Conservation (phyloP, 164 flowering plant species). For the Magnolia changhungtana region DNA sequence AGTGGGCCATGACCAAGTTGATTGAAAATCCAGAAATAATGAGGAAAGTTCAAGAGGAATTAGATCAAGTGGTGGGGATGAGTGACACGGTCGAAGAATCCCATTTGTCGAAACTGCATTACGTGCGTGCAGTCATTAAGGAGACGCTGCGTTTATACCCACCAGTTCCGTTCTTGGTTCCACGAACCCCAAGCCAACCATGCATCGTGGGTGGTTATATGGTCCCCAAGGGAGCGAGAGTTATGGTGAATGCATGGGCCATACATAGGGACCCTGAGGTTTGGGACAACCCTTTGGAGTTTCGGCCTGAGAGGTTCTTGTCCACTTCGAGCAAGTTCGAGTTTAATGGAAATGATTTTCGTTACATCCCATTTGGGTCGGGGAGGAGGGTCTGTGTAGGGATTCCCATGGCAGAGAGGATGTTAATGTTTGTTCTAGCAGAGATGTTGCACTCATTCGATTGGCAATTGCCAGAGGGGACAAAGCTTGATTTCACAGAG, state of each 20-base stretch:
- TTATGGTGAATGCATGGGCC: slow-evolving; percentile 20
- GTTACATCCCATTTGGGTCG: slow-evolving; percentile 22
- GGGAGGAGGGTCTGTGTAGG: slow-evolving; percentile 24
- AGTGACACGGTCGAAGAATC: slow-evolving; percentile 16
- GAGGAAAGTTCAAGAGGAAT: slow-evolving; percentile 30
- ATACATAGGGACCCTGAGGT: slow-evolving; percentile 23
- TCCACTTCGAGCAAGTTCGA: background rate
- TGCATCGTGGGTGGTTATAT: slow-evolving; percentile 14
- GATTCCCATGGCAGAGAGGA: slow-evolving; percentile 20
- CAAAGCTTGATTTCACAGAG: slow-evolving; percentile 13
- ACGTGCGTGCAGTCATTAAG: slow-evolving; percentile 16
- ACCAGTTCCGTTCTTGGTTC: slow-evolving; percentile 10
- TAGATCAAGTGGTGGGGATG: slow-evolving; percentile 19
- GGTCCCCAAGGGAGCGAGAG: slow-evolving; percentile 15
- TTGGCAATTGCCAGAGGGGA: slow-evolving; percentile 15
- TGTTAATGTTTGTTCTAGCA: slow-evolving; percentile 9
- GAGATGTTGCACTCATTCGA: slow-evolving; percentile 16
- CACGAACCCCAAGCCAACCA: slow-evolving; percentile 12
- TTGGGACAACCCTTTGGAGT: slow-evolving; percentile 21
- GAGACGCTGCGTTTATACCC: slow-evolving; percentile 22
- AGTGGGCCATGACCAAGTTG: slow-evolving; percentile 38
- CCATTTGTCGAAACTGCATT: slow-evolving; percentile 12
- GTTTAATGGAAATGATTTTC: slow-evolving; percentile 20
- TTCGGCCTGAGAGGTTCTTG: slow-evolving; percentile 21
- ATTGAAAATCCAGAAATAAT: slow-evolving; percentile 26